A percentile compares a stretch with the other conserved stretches of the same genome.
phyloP scores from a whole-genome alignment of 2,329 filamentous ascomycete genomes.

The Neonectria faginata region DNA sequence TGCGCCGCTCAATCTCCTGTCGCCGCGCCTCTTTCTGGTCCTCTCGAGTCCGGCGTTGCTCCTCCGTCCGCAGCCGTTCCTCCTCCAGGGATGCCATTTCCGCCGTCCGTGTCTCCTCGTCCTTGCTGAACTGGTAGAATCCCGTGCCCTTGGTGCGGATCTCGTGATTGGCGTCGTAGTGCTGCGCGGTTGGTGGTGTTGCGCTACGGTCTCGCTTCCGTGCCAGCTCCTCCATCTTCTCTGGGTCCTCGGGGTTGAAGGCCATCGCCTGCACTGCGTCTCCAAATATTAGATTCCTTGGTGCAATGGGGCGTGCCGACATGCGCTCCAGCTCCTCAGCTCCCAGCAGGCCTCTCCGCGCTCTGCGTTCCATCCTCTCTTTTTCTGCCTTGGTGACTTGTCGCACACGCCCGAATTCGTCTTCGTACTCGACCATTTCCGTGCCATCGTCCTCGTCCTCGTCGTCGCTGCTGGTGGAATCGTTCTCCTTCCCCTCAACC shows the following conservation, averaged over 20 bases:
- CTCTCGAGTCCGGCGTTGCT: slow-evolving; percentile 66
- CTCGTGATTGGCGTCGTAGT: slow-evolving; percentile 89
- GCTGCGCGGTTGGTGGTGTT: slow-evolving; percentile 82
- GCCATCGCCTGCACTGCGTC: slow-evolving; percentile 86
- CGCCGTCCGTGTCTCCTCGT: slow-evolving; percentile 70
- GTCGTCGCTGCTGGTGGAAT: slow-evolving; percentile 58
- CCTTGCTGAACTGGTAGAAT: slow-evolving; percentile 89
- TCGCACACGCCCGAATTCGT: slow-evolving; percentile 91
- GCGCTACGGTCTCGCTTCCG: slow-evolving; percentile 80
- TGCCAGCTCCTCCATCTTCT: slow-evolving; percentile 83
- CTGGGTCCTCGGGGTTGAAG: slow-evolving; percentile 79
- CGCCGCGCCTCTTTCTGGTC: slow-evolving; percentile 69
- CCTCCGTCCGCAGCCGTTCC: slow-evolving; percentile 77
- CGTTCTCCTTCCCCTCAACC: slow-evolving; percentile 63
- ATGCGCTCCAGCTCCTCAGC: slow-evolving; percentile 74
- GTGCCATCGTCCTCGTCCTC: slow-evolving; percentile 58
- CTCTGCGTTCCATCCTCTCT: slow-evolving; percentile 69
- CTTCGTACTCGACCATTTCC: slow-evolving; percentile 85
- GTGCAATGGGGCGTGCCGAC: slow-evolving; percentile 74
- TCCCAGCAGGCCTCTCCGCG: slow-evolving; percentile 62
- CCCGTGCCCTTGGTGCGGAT: slow-evolving; percentile 88
- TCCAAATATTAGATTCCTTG: slow-evolving; percentile 81
- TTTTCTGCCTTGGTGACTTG: slow-evolving; percentile 78
- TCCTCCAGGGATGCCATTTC: slow-evolving; percentile 83
- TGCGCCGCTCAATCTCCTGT: slow-evolving; percentile 72